Evolutionary conservation across 2,329 filamentous ascomycete genomes (phyloP).

Genomic region (Aureobasidium sp.): DNA sequence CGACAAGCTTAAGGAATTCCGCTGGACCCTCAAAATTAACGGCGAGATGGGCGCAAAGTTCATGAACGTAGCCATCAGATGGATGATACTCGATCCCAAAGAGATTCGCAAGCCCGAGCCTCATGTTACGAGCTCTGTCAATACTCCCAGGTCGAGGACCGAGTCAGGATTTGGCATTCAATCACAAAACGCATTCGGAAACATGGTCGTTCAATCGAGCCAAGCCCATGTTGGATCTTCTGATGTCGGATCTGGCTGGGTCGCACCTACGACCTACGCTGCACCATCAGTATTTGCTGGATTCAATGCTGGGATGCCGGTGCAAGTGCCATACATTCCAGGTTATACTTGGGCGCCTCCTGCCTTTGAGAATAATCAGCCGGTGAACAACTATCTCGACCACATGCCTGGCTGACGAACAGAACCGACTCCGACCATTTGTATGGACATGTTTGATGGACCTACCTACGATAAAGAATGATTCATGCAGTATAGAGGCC

Average conservation of each 20-base stretch:
- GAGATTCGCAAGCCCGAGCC: not conserved
- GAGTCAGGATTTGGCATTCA: not conserved
- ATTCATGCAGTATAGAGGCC: not conserved
- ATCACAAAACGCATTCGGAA: not conserved
- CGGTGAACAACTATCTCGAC: not conserved
- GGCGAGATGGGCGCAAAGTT: conserved; percentile 38
- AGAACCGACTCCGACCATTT: not conserved
- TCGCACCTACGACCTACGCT: not conserved
- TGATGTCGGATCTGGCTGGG: not conserved
- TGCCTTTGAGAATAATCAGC: not conserved
- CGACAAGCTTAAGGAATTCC: conserved; percentile 34
- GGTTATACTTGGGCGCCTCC: not conserved
- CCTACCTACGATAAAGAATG: not conserved
- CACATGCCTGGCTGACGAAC: not conserved
- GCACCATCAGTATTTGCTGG: not conserved
- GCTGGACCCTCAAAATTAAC: conserved; percentile 37
- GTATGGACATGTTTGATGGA: not conserved
- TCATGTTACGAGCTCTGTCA: not conserved
- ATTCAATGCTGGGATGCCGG: not conserved
- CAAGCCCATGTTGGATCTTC: not conserved
- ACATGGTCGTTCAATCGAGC: not conserved
- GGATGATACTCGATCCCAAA: conserved; percentile 9
- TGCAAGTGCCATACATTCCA: not conserved
- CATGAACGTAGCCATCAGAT: conserved; percentile 32
- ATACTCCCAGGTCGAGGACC: not conserved